Conservation (phyloP, 2,329 filamentous ascomycete species). For the Xylaria sp. region DNA sequence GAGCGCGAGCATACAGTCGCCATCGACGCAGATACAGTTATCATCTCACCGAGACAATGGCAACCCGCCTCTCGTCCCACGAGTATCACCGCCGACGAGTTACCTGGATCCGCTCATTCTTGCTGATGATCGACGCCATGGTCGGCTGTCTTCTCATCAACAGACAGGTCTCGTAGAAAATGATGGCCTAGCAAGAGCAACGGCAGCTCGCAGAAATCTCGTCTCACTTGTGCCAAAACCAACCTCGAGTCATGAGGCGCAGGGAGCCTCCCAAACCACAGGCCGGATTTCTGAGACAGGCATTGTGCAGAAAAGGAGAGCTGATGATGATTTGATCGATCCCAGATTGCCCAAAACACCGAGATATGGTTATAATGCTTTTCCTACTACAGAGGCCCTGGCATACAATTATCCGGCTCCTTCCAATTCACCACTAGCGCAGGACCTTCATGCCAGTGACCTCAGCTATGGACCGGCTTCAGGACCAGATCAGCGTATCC, state of each 20-base stretch:
- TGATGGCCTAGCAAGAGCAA: conserved; percentile 1
- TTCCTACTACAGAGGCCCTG: not conserved
- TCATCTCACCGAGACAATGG: not conserved
- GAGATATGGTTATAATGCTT: not conserved
- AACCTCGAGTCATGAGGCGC: conserved; percentile 2
- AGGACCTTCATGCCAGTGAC: not conserved
- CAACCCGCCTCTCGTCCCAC: conserved; percentile 7
- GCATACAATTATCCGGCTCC: conserved; percentile 22
- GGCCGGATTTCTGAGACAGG: conserved; percentile 11
- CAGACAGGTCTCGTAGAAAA: not conserved
- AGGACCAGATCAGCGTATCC: not conserved
- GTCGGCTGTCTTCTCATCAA: conserved; percentile 4
- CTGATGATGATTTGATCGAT: conserved; percentile 24
- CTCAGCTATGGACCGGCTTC: conserved; percentile 1
- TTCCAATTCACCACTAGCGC: not conserved
- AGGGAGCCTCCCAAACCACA: not conserved
- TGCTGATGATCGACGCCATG: conserved; percentile 27
- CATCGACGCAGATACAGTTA: not conserved
- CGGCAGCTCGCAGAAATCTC: not conserved
- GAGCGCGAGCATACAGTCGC: not conserved
- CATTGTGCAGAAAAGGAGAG: conserved; percentile 9
- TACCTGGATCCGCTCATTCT: conserved; percentile 31
- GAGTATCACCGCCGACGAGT: conserved; percentile 20
- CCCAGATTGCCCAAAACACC: conserved; percentile 16
- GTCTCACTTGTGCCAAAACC: conserved; percentile 31